Evolutionary conservation across 2,329 filamentous ascomycete genomes (phyloP).

Genomic region (Nothophaeocryptopus gaeumannii): DNA sequence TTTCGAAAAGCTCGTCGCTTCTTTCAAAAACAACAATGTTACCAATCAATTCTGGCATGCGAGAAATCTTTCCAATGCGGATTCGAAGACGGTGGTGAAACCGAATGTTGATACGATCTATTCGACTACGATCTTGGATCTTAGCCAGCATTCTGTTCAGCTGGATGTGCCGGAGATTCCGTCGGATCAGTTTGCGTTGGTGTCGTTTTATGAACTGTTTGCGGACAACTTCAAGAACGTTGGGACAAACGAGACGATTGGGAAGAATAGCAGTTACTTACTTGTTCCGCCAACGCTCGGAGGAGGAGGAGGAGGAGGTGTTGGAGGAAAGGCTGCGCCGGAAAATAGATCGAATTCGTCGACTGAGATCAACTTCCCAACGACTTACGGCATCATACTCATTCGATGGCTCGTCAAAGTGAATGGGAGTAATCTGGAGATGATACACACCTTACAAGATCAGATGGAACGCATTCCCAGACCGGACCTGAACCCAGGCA

Average conservation of each 20-base stretch:
- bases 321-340: background rate
- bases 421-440: no score
- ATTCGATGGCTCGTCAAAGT: slow-evolving; percentile 17
- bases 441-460: no score
- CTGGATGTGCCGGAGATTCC: background rate
- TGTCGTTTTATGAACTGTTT: slow-evolving; percentile 25
- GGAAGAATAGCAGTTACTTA: background rate
- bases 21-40: slow-evolving; percentile 6
- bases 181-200: slow-evolving; percentile 13
- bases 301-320: slow-evolving; percentile 10
- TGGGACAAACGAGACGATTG: slow-evolving; percentile 6
- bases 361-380: background rate
- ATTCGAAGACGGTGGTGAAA: slow-evolving; percentile 18
- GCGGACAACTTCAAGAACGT: slow-evolving; percentile 22
- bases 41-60: slow-evolving; percentile 17
- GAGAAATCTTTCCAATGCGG: slow-evolving; percentile 12
- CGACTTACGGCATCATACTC: slow-evolving; percentile 16
- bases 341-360: no score
- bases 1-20: slow-evolving; percentile 13
- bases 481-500: no score
- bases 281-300: background rate
- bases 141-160: slow-evolving; percentile 4
- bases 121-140: slow-evolving; percentile 20
- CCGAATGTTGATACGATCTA: slow-evolving; percentile 30
- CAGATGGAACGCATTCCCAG: no score